Evolutionary conservation across 345 rosid species (phyloP), one percentile per base, ranked within the genome.

Genomic region (Boechera stricta): DNA sequence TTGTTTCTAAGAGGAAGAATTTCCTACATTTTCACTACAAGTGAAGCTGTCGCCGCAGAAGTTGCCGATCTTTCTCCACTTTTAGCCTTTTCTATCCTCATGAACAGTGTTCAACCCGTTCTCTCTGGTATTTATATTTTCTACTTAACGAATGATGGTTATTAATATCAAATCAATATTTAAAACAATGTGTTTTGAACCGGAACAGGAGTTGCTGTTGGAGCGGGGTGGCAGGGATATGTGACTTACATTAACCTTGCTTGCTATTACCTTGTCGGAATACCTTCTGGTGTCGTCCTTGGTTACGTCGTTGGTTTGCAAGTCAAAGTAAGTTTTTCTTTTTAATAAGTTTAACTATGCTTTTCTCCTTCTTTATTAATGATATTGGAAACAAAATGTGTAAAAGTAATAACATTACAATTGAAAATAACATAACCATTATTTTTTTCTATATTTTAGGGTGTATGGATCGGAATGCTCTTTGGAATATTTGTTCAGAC

Each of bases 401-500:
- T 29, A 6, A 13, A 6, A 6, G 36, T 56, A 10, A 26, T 26
- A 32, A 31, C 32, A 15, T 6, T 2, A 32, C 26, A 6, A 29
- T 32, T 21, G 10, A 21, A 33, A 33, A 6, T 16, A 42, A n/a
- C 11, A 58, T 44, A 1, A 18, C 13, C 10, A 44, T 35, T 9
- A 32, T 18, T 64, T 39, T 29, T 45, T 1, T 29, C 8, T 28
- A 53, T 47, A 68, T 72, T 7, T 16, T 42, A 88, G 98, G 94
- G 98, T 64, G 89, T 92, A 60, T 90, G 96, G 98, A 74, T 84
- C 0, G 94, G 98, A 45, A 90, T 92, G 98, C 71, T 90, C 70
- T 55, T 92, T 7, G 96, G 94, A 57, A 74, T 88, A 53, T 82
- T 87, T 5, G 79, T 76, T 49, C 98, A 93, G 77, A 90, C 94